A percentile compares a stretch with the other conserved stretches of the same genome.
phyloP scores from a whole-genome alignment of 108 stramenopile species.

The Mediolabrus comicus region DNA sequence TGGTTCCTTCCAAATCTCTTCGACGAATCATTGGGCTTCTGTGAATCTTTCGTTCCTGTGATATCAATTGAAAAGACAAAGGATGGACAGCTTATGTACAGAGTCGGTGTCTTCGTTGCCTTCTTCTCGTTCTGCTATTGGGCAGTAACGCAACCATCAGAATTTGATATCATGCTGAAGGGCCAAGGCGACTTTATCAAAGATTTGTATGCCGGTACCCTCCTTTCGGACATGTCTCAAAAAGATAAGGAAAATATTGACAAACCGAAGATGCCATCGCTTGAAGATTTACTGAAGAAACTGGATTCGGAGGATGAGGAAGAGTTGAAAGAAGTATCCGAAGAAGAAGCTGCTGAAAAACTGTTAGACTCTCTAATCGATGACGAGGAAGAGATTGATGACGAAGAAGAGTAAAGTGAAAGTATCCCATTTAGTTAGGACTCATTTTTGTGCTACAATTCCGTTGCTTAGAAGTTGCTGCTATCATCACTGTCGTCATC shows the following conservation, averaged over 20 bases:
- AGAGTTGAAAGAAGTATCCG: slow-evolving; percentile 55
- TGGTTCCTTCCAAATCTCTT: slow-evolving; percentile 98
- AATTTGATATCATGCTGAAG: slow-evolving; percentile 96
- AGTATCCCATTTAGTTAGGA: background rate
- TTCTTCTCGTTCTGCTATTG: slow-evolving; percentile 95
- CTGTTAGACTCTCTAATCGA: slow-evolving; percentile 52
- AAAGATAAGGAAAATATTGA: slow-evolving; percentile 97
- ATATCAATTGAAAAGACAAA: slow-evolving; percentile 82
- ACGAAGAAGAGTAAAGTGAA: slow-evolving; percentile 40
- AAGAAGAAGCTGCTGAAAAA: slow-evolving; percentile 59
- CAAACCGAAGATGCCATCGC: slow-evolving; percentile 92
- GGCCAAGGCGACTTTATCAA: slow-evolving; percentile 98
- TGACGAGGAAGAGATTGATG: slow-evolving; percentile 57
- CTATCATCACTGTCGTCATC: slow-evolving; percentile 14
- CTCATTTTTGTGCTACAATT: background rate
- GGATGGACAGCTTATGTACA: slow-evolving; percentile 89
- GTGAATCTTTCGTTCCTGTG: slow-evolving; percentile 95
- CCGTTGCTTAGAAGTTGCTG: slow-evolving; percentile 23
- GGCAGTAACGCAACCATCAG: slow-evolving; percentile 98
- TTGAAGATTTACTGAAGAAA: slow-evolving; percentile 93
- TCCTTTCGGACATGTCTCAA: slow-evolving; percentile 94
- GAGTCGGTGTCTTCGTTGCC: slow-evolving; percentile 87
- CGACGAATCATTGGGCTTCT: slow-evolving; percentile 94
- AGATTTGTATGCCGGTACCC: slow-evolving; percentile 97
- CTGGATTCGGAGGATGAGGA: slow-evolving; percentile 72